Evolutionary conservation across 1,284 basidiomycete species (phyloP), one percentile per base, ranked within the genome.

Genomic region (Cryptococcus sp.): DNA sequence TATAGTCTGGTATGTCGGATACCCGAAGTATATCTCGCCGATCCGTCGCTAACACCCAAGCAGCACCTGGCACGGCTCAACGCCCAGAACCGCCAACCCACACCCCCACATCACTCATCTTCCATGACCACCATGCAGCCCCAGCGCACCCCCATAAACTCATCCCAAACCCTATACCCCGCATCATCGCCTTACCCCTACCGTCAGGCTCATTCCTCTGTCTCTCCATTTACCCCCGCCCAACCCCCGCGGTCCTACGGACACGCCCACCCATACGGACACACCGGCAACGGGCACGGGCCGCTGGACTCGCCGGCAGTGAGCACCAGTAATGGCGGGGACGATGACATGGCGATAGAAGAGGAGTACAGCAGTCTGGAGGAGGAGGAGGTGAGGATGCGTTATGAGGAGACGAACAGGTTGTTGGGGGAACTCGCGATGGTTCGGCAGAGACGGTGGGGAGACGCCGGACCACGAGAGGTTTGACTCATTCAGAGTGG

Each of bases 381-480:
- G 37, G 61, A 62, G 18, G 55, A 57, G 16, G 61, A 63, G 13
- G 66, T 70, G 18, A 66, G 57, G 46, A 61, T 49, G 11, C 52
- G 67, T 24, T 76, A 76, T 46, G 73, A 76, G 51, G 71, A 74
- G 57, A 57, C 73, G 16, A 76, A 76, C 63, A 62, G 69, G 33
- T 56, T 76, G 23, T 62, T 76, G 23, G 71, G 66, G 5, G 68
- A 71, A 48, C 60, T 76, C 42, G 72, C 68, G n/a, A 62, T 76
- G 3, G 68, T 63, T 2, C 59, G 73, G 28, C 38, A 66, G 21
- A 46, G 47, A 35, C 53, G 69, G 44, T 68, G 64, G 66, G 66
- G 67, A 0, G 61, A 67, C 5, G 53, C 20, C 12, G 40, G 52
- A 62, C 46, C 40, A 57, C 9, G 21, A 33, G 33, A 11, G 47